phyloP scores from a whole-genome alignment of 2,329 filamentous ascomycete species.

The Xylaria sp. region DNA sequence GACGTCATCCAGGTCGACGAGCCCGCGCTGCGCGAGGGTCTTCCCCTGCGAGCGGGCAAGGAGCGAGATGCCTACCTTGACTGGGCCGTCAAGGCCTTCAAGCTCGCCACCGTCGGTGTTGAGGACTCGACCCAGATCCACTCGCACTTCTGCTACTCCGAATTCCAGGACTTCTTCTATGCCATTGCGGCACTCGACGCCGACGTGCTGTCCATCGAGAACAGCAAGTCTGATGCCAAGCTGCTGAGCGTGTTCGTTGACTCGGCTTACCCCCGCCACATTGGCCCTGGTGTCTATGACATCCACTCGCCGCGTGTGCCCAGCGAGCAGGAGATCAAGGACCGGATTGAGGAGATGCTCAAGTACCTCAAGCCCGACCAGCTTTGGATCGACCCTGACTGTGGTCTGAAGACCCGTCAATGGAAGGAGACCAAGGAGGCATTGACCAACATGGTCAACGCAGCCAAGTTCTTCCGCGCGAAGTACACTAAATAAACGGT shows the following conservation, averaged over 20 bases:
- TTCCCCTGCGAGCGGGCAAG: constrained; percentile 89
- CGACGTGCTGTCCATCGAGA: constrained; percentile 98
- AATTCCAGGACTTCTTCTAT: constrained; percentile 99
- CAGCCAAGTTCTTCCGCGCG: constrained; percentile 93
- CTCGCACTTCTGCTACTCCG: constrained; percentile 99
- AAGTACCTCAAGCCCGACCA: constrained; percentile 96
- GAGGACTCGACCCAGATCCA: constrained; percentile 98
- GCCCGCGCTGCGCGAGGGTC: constrained; percentile 98
- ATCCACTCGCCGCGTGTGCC: constrained; percentile 99
- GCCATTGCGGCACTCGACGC: constrained; percentile 97
- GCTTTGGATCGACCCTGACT: constrained; percentile 99
- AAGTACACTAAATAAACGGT: constrained; percentile 72
- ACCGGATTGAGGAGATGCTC: constrained; percentile 97
- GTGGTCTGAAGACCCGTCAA: constrained; percentile 97
- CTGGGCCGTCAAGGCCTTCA: constrained; percentile 98
- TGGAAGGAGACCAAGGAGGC: constrained; percentile 99
- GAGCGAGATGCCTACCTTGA: constrained; percentile 96
- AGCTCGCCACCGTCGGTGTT: constrained; percentile 89
- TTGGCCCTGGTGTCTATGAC: constrained; percentile 98
- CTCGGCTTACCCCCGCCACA: constrained; percentile 95
- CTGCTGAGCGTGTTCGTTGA: constrained; percentile 98
- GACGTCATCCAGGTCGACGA: constrained; percentile 99
- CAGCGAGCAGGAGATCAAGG: constrained; percentile 96
- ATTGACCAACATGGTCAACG: constrained; percentile 94
- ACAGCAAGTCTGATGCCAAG: constrained; percentile 99